Evolutionary conservation across 768 basidiomycete species (phyloP), one percentile per base, ranked within the genome.

Genomic region (Sutorius australiensis): DNA sequence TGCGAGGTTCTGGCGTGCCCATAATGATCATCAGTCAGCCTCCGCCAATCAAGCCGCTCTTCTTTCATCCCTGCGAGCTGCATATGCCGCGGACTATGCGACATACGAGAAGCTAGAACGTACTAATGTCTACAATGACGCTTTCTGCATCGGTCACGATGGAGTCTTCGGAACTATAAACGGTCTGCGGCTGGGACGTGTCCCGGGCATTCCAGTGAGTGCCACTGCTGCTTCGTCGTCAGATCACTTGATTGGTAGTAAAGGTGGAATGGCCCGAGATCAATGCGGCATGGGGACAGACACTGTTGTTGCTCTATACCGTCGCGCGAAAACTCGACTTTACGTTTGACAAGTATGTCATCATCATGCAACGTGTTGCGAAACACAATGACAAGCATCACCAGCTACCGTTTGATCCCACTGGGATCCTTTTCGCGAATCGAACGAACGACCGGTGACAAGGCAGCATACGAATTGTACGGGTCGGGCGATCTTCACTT

Each of bases 221-320:
- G 43, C 13, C 24, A 45, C 16, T 46, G 41, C 7, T 41, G 33
- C 27, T n/a, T 36, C 52, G 54, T 36, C 28, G 11, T 51, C 43
- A 24, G 36, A 53, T 49, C 53, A 53, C 46, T 60, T 50, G 59
- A 58, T 30, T 4, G 24, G 13, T 39, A n/a, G 34, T 54, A 9
- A 56, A 92, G 84, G 95, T 98, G 30, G 97, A 98, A 66, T 99
- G 95, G 95, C 83, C 92, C 3, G 97, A 99, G 72, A 94, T 98
- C 68, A 98, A 98, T 65, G 97, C 97, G 11, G 97, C 97, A 16
- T 97, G 95, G 94, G 97, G 97, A 2, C 88, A 97, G 66, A 92
- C 95, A 0, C 75, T 95, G n/a, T 77, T 98, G 16, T 77, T 98
- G 51, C 73, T 98, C 33, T 90, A 95, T 64, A 92, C 92, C 7